Evolutionary conservation across 2,329 filamentous ascomycete genomes (phyloP), one percentile per base, ranked within the genome.

Genomic region (Eutypella sp.): DNA sequence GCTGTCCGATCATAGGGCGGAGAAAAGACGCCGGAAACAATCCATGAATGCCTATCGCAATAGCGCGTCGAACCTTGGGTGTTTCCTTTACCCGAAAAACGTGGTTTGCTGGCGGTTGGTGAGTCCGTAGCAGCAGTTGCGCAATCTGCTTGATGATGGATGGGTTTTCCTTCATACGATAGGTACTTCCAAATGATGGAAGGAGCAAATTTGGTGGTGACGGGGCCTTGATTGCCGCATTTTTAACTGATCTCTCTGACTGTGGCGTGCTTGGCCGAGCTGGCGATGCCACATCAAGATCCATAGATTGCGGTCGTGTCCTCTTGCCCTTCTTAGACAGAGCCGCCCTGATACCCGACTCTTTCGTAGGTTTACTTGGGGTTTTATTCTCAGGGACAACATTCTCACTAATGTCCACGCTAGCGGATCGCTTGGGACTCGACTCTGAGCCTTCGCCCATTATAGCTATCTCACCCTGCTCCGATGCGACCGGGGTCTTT

Each of bases 41-140:
- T 1, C 93, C 93, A 64, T 99, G 93, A 1, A 99, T 82, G 33
- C 93, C 93, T 54, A 99, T 96, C 1, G 91, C 90, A 5, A 99
- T 76, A 11, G 93, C 93, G 54, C 86, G 93, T 59, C 82, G 89
- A 40, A 97, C 82, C 53, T 79, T 85, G 1, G 82, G 86, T 0
- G 81, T 74, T 7, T 87, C 80, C 38, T 82, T 82, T 6, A 81
- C 69, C 25, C 89, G 77, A 54, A 82, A 85, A 5, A 96, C 81
- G 62, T 96, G 87, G 41, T 79, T 83, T 15, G 75, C 75, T 3
- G 79, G 73, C 7, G 75, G 65, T 41, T 83, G 77, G 36, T 75
- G 72, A 1, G 75, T 72, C 24, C 76, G 70, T 10, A 83, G 67
- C 3, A 85, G 63, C 44, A 87, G 60, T 63, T 78, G 68, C 43